phyloP scores from a whole-genome alignment of 192 early-diverging fungal species.

The Umbelopsis isabellina region DNA sequence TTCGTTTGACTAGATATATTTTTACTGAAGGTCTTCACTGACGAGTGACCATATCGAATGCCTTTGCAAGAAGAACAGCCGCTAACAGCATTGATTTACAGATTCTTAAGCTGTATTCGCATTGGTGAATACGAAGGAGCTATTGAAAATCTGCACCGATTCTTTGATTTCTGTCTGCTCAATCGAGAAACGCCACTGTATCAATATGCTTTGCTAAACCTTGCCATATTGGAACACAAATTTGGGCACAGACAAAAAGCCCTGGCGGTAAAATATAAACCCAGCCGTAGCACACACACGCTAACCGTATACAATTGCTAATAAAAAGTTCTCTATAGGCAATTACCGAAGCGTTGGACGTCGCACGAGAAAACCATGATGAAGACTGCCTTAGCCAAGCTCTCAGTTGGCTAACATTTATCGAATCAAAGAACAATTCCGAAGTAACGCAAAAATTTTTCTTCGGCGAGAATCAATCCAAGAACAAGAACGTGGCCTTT shows the following conservation, averaged over 20 bases:
- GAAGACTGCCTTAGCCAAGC: conserved; percentile 50
- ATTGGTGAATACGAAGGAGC: conserved; percentile 45
- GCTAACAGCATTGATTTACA: not conserved
- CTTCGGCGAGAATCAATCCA: not conserved
- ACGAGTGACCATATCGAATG: too few species aligned
- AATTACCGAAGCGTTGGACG: conserved; percentile 43
- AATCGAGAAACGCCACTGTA: conserved; percentile 36
- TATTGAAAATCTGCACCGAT: conserved; percentile 41
- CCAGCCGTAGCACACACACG: not conserved
- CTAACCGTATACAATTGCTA: not conserved
- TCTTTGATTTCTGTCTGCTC: conserved; percentile 45
- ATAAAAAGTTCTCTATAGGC: conserved; percentile 30
- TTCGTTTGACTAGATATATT: conserved; percentile 22
- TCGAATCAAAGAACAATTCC: conserved; percentile 12
- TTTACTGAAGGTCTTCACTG: too few species aligned
- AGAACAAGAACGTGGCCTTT: conserved; percentile 7
- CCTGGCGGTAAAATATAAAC: conserved; percentile 30
- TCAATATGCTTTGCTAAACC: conserved; percentile 48
- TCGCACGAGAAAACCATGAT: conserved; percentile 46
- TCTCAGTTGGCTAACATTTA: conserved; percentile 38
- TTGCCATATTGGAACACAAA: conserved; percentile 46
- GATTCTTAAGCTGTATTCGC: conserved; percentile 43
- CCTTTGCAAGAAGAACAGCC: too few species aligned
- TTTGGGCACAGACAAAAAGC: conserved; percentile 50
- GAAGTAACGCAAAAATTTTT: conserved; percentile 4